phyloP scores from a whole-genome alignment of 2,329 filamentous ascomycete species.

The Mariannaea elegans region DNA sequence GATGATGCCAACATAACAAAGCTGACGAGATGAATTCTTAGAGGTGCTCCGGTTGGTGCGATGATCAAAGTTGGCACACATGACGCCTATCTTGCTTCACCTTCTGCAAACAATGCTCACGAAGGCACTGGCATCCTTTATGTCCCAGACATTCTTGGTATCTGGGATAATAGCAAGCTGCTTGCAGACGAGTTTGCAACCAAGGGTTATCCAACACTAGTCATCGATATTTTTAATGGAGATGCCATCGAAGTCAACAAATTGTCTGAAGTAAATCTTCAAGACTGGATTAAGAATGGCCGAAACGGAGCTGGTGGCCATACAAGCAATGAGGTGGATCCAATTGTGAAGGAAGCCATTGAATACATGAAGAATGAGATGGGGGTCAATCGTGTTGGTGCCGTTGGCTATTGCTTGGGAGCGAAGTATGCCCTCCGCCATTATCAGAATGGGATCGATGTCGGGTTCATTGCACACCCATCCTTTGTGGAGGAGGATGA shows the following conservation, averaged over 20 bases:
- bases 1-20: too few species aligned
- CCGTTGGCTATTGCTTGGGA: constrained; percentile 79
- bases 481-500: constrained; percentile 76
- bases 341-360: constrained; percentile 47
- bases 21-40: neutral
- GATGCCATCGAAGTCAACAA: constrained; percentile 57
- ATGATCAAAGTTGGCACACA: constrained; percentile 7
- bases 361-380: constrained; percentile 63
- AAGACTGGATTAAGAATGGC: constrained; percentile 48
- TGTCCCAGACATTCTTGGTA: constrained; percentile 58
- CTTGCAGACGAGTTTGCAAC: constrained; percentile 49
- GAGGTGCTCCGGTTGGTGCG: neutral
- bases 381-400: constrained; percentile 67
- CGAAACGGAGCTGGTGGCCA: constrained; percentile 55
- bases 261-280: constrained; percentile 36
- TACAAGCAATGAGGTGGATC: constrained; percentile 38
- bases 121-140: constrained; percentile 52
- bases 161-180: constrained; percentile 54
- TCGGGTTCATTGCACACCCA: constrained; percentile 81
- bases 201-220: constrained; percentile 43
- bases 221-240: constrained; percentile 46
- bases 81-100: constrained; percentile 8
- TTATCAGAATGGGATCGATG: constrained; percentile 69
- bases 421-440: constrained; percentile 72
- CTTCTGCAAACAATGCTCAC: neutral